Percentiles rank a stretch among this genome's conserved stretches.
Conservation (phyloP, 2,329 filamentous ascomycete genomes). For the Fusarium sarcochroum region DNA sequence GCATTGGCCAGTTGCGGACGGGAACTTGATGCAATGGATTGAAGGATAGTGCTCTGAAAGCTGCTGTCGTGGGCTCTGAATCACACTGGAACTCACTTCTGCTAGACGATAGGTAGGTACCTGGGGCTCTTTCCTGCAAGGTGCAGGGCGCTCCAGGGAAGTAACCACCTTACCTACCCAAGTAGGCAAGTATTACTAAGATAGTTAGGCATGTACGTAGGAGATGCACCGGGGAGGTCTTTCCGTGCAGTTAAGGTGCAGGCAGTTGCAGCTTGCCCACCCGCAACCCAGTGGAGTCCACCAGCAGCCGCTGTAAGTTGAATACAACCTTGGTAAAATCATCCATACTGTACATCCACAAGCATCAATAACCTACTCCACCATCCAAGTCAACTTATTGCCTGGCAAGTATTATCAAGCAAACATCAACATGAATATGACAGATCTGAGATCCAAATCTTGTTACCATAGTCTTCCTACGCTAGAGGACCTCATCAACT, state of each 20-base stretch:
- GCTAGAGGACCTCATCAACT: neutral
- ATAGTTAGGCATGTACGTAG: conserved; percentile 1
- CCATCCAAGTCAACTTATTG: neutral
- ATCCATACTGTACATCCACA: neutral
- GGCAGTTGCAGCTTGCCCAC: conserved; percentile 8
- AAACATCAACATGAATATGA: neutral
- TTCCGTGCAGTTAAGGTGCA: conserved; percentile 27
- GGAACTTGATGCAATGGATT: neutral
- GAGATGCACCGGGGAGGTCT: conserved; percentile 21
- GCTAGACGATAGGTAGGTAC: neutral
- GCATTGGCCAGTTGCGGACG: neutral
- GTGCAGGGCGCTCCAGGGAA: neutral
- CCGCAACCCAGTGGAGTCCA: too few relatives aligned
- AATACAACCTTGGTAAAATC: neutral
- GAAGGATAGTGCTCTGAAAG: neutral
- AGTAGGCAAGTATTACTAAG: conserved; percentile 1
- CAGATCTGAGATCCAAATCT: conserved; percentile 18
- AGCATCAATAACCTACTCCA: conserved; percentile 6
- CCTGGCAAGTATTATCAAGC: neutral
- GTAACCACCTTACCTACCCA: conserved; percentile 7
- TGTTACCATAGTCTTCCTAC: neutral
- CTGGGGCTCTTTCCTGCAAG: neutral
- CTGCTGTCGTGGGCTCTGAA: neutral
- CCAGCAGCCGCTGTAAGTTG: neutral
- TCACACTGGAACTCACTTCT: neutral